Conservation (phyloP, 129 eudicot species). For the Helianthus annuus region HanXRQr2.0-SUNRISE NC_035439.2:115933881-115934380, state of each 20-base stretch:
- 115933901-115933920: background rate
- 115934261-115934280: background rate
- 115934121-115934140: constrained; percentile 1
- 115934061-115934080: constrained; percentile 63
- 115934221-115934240: constrained; percentile 45
- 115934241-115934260: background rate
- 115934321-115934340: constrained; percentile 95
- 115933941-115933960: constrained; percentile 27
- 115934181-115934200: constrained; percentile 78
- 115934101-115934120: background rate
- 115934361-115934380: constrained; percentile 41
- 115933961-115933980: constrained; percentile 84
- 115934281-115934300: constrained; percentile 13
- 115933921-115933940: background rate
- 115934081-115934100: background rate
- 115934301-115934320: constrained; percentile 8
- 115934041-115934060: constrained; percentile 84
- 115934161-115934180: constrained; percentile 74
- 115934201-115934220: constrained; percentile 59
- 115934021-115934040: constrained; percentile 85
- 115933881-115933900: background rate
- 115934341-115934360: constrained; percentile 79
- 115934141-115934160: constrained; percentile 60
- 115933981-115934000: constrained; percentile 72
- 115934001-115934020: constrained; percentile 53